phyloP scores from a whole-genome alignment of 306 rosid species.

The Dryas alaskensis region DNA sequence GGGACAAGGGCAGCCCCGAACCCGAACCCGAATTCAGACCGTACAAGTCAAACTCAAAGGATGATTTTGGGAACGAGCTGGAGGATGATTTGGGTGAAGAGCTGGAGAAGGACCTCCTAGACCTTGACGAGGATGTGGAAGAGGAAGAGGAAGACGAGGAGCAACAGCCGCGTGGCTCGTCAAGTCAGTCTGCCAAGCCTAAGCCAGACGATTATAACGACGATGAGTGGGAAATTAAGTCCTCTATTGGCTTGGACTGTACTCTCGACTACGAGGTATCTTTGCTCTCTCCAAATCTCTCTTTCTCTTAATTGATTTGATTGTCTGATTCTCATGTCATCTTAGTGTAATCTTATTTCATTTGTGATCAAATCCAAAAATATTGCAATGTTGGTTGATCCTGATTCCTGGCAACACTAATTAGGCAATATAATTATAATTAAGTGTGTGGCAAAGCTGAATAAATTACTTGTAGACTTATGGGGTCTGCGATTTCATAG shows the following conservation, averaged over 20 bases:
- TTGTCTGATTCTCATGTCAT: not conserved
- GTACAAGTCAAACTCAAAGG: not conserved
- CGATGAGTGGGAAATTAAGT: conserved; percentile 78
- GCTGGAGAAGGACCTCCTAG: conserved; percentile 50
- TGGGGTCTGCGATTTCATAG: not conserved
- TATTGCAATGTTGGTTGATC: not conserved
- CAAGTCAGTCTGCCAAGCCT: conserved; percentile 10
- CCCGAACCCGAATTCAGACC: conserved; percentile 25
- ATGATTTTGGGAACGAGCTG: not conserved
- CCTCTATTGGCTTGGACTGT: conserved; percentile 73
- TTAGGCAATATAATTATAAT: not conserved
- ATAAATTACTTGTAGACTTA: not conserved
- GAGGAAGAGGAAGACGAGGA: conserved; percentile 23
- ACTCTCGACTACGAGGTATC: conserved; percentile 88
- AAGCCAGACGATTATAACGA: conserved; percentile 70
- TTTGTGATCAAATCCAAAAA: not conserved
- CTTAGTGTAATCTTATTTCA: not conserved
- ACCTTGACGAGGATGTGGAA: conserved; percentile 42
- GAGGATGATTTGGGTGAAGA: conserved; percentile 26
- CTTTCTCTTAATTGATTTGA: not conserved
- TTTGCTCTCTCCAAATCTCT: not conserved
- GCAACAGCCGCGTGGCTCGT: conserved; percentile 4
- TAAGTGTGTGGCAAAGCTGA: not conserved
- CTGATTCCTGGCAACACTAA: not conserved
- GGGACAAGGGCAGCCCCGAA: conserved; percentile 39